Conservation (phyloP, 345 rosid species). For the Eucalyptus leucophloia region DNA sequence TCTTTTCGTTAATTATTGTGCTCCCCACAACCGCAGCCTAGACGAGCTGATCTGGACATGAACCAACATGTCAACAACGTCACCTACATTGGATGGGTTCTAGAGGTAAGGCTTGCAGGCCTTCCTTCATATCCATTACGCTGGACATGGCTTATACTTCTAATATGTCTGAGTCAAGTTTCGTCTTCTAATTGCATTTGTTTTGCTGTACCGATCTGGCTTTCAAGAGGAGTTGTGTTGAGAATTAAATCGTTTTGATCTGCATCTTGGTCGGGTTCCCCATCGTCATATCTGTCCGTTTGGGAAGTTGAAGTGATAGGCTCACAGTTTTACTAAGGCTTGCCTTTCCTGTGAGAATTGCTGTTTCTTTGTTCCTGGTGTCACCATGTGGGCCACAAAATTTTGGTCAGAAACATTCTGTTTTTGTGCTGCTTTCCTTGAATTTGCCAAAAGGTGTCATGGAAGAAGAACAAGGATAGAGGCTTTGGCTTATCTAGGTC, state of each 20-base stretch:
- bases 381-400: background rate
- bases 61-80: constrained; percentile 94
- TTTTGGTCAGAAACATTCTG: background rate
- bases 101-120: constrained; percentile 35
- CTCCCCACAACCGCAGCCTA: constrained; percentile 27
- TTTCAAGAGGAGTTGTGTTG: background rate
- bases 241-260: background rate
- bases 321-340: background rate
- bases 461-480: background rate
- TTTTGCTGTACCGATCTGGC: background rate
- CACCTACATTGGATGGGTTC: constrained; percentile 85
- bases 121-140: background rate
- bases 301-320: background rate
- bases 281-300: background rate
- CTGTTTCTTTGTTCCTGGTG: background rate
- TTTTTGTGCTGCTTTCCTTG: background rate
- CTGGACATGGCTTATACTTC: background rate
- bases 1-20: background rate
- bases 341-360: background rate
- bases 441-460: background rate
- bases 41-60: constrained; percentile 97
- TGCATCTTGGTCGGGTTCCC: background rate
- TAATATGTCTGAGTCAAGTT: background rate
- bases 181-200: background rate
- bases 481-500: background rate